Evolutionary conservation across 2,329 filamentous ascomycete genomes (phyloP).

Genomic region (Monosporascus sp.): DNA sequence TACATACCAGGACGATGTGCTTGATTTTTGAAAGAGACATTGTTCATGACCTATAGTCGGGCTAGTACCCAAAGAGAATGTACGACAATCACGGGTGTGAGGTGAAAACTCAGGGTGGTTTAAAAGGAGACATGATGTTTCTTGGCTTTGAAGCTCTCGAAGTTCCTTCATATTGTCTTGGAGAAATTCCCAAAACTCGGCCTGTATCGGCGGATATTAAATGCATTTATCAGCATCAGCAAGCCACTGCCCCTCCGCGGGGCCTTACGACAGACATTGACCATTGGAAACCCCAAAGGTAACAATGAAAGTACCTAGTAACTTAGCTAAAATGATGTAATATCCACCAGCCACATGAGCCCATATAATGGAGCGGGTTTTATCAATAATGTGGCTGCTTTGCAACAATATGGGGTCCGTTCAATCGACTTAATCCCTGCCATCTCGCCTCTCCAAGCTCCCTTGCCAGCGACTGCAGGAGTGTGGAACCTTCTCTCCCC

Average conservation of each 20-base stretch:
- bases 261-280: too few relatives aligned
- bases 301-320: neutral
- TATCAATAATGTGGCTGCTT: too few relatives aligned
- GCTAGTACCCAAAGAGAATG: too few relatives aligned
- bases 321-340: neutral
- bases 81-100: too few relatives aligned
- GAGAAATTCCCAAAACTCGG: constrained; percentile 2
- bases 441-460: constrained; percentile 3
- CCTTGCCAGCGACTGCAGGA: neutral
- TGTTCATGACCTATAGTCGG: constrained; percentile 5
- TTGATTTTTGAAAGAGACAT: constrained; percentile 69
- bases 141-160: neutral
- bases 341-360: neutral
- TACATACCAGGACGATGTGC: constrained; percentile 67
- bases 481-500: constrained; percentile 3
- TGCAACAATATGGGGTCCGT: too few relatives aligned
- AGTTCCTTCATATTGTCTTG: neutral
- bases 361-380: neutral
- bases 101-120: constrained; percentile 9
- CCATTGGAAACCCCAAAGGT: too few relatives aligned
- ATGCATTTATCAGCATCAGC: constrained; percentile 5
- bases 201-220: constrained; percentile 4
- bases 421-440: neutral
- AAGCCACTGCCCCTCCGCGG: neutral
- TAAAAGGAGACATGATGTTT: constrained; percentile 11